Base-by-base conservation (phyloP, 1,139 yeast genomes). In the Suhomyces wounanorum region DNA sequence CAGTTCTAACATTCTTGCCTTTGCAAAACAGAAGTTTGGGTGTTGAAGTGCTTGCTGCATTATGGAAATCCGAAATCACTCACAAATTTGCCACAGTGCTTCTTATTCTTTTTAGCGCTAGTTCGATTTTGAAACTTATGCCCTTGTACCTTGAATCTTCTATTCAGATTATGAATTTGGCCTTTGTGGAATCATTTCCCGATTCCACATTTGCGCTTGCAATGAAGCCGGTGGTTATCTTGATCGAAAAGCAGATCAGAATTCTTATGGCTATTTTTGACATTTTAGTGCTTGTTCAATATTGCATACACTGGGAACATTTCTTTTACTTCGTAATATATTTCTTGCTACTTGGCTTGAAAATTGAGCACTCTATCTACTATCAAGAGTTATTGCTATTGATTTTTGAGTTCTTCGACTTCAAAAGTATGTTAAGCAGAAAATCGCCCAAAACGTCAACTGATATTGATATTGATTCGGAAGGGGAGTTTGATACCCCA, bases 131-230 rank as follows among this genome's bases (percentile, higher is more conserved):
- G 40, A 81, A 81, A 55, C 54, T 80, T 17, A 44, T 73, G 13
- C 79, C 84, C 0, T 77, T 77, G 55, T 64, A 69, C n/a, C 63
- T 76, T 5, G 80, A 79, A 57, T 77, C 85, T 0, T 60, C 67
- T 42, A 64, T 80, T 57, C 79, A 80, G 57, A 56, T 79, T 45
- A 61, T 70, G 25, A 67, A 67, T 40, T 70, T 64, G 48, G 56
- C 73, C 45, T 59, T 73, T n/a, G 59, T 66, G 33, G 79, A 78
- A 18, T 55, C 69, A 5, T 71, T 66, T 45, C 77, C 78, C 1
- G 58, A 61, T 0, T 60, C 64, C 9, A 58, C 66, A 1, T 58
- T 77, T 10, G 60, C 76, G 5, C 53, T 57, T 23, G 76, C 76
- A 0, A 43, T 74, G 3, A 46, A 58, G 1, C 79, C 79, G 0